phyloP scores from a whole-genome alignment of 2,329 filamentous ascomycete species.

The Fusarium domesticum region DNA sequence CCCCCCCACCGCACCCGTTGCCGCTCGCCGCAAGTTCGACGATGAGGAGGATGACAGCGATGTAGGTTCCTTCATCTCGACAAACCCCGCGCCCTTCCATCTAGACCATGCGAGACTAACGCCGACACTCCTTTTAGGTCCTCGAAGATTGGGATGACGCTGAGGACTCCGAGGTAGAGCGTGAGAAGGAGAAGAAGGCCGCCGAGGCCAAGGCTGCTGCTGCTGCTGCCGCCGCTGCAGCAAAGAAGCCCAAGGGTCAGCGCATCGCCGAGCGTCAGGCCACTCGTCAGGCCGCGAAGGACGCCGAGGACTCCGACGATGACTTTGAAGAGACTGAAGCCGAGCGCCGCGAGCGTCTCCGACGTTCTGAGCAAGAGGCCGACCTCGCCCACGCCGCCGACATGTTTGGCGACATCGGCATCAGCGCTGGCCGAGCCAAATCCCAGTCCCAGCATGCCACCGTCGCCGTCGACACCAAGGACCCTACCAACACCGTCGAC shows the following conservation, averaged over 20 bases:
- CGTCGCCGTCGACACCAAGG: slow-evolving; percentile 66
- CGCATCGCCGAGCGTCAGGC: slow-evolving; percentile 78
- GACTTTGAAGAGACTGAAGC: slow-evolving; percentile 71
- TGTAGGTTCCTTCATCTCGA: slow-evolving; percentile 48
- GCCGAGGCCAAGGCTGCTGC: slow-evolving; percentile 85
- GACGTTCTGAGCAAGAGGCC: slow-evolving; percentile 77
- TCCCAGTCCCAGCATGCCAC: slow-evolving; percentile 54
- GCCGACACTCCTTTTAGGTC: slow-evolving; percentile 53
- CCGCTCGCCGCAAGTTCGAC: slow-evolving; percentile 66
- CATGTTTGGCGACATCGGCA: slow-evolving; percentile 75
- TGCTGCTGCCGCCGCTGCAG: slow-evolving; percentile 80
- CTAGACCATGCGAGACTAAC: slow-evolving; percentile 3
- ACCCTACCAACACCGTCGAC: slow-evolving; percentile 78
- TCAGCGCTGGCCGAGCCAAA: slow-evolving; percentile 63
- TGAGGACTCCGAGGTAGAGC: slow-evolving; percentile 94
- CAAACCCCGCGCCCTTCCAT: not conserved
- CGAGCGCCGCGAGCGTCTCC: slow-evolving; percentile 70
- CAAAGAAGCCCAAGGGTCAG: slow-evolving; percentile 85
- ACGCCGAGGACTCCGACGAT: slow-evolving; percentile 54
- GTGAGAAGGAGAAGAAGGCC: slow-evolving; percentile 88
- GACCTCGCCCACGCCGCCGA: slow-evolving; percentile 90
- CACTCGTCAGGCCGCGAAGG: slow-evolving; percentile 49
- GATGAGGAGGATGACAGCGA: slow-evolving; percentile 86
- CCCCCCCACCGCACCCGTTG: slow-evolving; percentile 39
- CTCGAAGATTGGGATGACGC: slow-evolving; percentile 96